Evolutionary conservation across 257 asterid species (phyloP).

Genomic region (Osmanthus fragrans): DNA sequence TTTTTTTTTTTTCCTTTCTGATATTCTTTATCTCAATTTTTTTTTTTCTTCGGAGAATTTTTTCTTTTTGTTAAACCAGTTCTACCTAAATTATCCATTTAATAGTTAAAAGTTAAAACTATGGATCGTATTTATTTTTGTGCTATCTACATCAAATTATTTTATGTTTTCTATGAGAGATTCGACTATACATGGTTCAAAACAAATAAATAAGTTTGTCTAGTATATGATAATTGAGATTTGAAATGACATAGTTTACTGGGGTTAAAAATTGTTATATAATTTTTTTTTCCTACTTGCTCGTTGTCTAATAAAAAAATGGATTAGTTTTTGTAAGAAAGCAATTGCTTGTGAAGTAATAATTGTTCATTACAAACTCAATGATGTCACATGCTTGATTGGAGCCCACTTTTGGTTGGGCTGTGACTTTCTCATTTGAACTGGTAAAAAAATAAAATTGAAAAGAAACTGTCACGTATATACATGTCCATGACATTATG

Average conservation of each 20-base stretch:
- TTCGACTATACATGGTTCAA: background rate
- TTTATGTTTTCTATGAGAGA: background rate
- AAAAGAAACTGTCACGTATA: background rate
- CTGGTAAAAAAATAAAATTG: background rate
- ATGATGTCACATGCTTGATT: conserved; percentile 47
- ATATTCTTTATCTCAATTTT: background rate
- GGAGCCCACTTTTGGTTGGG: conserved; percentile 55
- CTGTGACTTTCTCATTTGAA: conserved; percentile 20
- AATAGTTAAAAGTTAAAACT: background rate
- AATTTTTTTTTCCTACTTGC: background rate
- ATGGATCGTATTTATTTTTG: no score
- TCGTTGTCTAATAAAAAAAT: background rate
- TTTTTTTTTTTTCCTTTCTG: background rate
- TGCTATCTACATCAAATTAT: background rate
- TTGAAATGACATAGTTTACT: background rate
- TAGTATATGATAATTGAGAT: no score
- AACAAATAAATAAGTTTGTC: background rate
- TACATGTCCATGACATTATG: background rate
- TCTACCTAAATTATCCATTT: background rate
- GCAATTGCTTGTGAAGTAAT: conserved; percentile 25
- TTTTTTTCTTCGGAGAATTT: background rate
- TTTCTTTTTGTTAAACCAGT: background rate
- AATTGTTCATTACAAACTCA: conserved; percentile 50
- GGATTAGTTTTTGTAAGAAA: background rate
- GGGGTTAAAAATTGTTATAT: background rate